Conservation (phyloP, 1,284 basidiomycete genomes). For the Ganoderma lucidum region DNA sequence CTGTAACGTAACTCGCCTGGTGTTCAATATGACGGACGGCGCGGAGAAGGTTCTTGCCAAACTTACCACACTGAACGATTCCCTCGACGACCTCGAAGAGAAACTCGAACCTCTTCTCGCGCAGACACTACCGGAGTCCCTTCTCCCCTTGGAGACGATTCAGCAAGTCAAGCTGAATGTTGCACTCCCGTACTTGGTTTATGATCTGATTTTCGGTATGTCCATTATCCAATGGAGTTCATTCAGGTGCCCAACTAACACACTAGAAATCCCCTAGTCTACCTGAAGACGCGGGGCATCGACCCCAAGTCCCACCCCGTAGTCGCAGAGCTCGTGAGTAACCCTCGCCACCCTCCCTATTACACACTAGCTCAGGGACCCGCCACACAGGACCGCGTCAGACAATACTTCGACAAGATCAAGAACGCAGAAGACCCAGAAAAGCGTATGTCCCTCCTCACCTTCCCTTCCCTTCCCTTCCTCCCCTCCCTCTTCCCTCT, state of each 20-base stretch:
- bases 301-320: constrained; percentile 83
- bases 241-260: constrained; percentile 8
- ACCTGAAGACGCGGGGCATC: constrained; percentile 78
- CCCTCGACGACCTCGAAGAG: constrained; percentile 73
- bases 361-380: not conserved
- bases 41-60: constrained; percentile 62
- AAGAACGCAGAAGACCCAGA: constrained; percentile 73
- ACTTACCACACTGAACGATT: constrained; percentile 57
- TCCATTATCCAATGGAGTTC: constrained; percentile 8
- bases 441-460: constrained; percentile 53
- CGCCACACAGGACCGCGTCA: constrained; percentile 67
- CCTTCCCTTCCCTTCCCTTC: not conserved
- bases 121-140: constrained; percentile 69
- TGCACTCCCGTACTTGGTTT: constrained; percentile 78
- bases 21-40: constrained; percentile 57
- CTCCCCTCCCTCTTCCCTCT: not conserved
- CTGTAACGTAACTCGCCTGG: not conserved
- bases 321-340: constrained; percentile 70
- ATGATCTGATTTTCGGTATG: constrained; percentile 83
- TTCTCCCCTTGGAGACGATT: constrained; percentile 70
- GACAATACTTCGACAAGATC: constrained; percentile 83
- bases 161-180: constrained; percentile 84
- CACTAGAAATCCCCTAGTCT: constrained; percentile 55
- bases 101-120: constrained; percentile 69
- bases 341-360: not conserved